phyloP scores from a whole-genome alignment of 768 basidiomycete genomes.

The Pisolithus marmoratus region DNA sequence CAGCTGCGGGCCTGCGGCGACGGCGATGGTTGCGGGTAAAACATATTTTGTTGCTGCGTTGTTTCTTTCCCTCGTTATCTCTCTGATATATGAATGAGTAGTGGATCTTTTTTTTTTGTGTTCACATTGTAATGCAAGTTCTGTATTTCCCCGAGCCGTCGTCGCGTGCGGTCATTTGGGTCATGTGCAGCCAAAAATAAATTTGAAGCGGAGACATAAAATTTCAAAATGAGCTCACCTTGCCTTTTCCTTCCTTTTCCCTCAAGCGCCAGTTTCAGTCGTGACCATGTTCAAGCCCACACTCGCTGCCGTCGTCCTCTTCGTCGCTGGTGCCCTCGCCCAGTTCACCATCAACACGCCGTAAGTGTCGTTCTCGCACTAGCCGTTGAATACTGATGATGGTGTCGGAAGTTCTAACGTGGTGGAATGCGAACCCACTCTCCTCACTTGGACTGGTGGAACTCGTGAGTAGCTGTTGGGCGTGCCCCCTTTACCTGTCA shows the following conservation, averaged over 20 bases:
- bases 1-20: too few species aligned
- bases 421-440: constrained; percentile 53
- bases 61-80: too few species aligned
- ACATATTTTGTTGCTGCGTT: too few species aligned
- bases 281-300: constrained; percentile 42
- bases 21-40: too few species aligned
- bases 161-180: constrained; percentile 4
- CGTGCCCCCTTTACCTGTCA: neutral
- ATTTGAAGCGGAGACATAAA: constrained; percentile 32
- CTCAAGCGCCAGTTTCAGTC: constrained; percentile 16
- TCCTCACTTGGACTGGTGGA: constrained; percentile 54
- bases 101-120: too few species aligned
- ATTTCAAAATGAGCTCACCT: constrained; percentile 7
- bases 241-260: constrained; percentile 22
- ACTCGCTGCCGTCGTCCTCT: constrained; percentile 35
- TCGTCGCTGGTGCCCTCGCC: constrained; percentile 38
- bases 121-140: too few species aligned
- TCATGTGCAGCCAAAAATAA: constrained; percentile 8
- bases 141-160: neutral
- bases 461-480: constrained; percentile 36
- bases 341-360: constrained; percentile 65
- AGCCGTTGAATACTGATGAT: neutral
- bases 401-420: constrained; percentile 34
- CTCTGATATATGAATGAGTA: too few species aligned
- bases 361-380: constrained; percentile 36